Percentiles rank a stretch among this genome's conserved stretches.
Evolutionary conservation across 2,329 filamentous ascomycete genomes (phyloP).

Genomic region (Aspergillus luchuensis): DNA sequence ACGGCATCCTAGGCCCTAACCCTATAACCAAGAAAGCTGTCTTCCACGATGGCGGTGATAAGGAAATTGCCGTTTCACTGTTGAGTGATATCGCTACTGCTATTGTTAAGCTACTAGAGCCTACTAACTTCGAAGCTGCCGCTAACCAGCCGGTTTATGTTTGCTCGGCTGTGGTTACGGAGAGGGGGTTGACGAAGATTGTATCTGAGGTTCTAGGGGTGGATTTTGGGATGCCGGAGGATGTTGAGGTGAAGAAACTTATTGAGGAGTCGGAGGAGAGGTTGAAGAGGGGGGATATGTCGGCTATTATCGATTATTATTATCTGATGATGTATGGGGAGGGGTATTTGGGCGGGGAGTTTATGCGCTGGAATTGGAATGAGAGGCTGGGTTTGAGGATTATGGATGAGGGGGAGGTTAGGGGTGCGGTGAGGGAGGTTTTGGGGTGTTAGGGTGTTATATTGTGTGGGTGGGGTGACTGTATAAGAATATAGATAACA

Average conservation of each 20-base stretch:
- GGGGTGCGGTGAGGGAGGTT: neutral
- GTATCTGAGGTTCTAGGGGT: neutral
- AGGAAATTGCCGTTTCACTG: neutral
- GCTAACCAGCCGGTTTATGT: neutral
- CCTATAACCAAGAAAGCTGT: neutral
- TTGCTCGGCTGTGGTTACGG: neutral
- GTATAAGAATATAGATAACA: too few relatives aligned
- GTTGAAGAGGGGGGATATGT: neutral
- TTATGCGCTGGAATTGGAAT: neutral
- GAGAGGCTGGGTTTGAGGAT: neutral
- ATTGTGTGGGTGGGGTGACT: too few relatives aligned
- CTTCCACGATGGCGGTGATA: neutral
- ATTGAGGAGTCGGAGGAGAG: neutral
- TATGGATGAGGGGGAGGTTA: neutral
- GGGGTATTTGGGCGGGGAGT: neutral
- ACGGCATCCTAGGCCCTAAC: neutral
- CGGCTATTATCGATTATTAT: neutral
- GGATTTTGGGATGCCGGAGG: neutral
- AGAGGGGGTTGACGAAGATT: neutral
- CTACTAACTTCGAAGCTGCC: neutral
- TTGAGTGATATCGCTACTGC: neutral
- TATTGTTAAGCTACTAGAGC: neutral
- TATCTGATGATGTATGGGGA: constrained; percentile 1
- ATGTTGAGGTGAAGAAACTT: neutral
- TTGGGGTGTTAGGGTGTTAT: too few relatives aligned